phyloP scores from a whole-genome alignment of 208 protist species.

The Trypanosoma boissoni region DNA sequence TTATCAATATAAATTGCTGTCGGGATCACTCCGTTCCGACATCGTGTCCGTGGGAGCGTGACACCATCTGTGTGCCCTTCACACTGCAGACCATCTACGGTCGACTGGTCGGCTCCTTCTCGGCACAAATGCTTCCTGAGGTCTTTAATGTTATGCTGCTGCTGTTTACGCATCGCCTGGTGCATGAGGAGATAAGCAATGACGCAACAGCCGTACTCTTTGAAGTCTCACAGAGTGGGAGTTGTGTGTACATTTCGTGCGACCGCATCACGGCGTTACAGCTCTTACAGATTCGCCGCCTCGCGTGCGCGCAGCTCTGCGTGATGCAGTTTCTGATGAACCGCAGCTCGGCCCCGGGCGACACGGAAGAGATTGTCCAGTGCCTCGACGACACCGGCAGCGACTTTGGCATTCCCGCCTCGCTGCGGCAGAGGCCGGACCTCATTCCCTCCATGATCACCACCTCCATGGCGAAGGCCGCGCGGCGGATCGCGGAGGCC shows the following conservation, averaged over 20 bases:
- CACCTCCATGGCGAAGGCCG: slow-evolving; percentile 34
- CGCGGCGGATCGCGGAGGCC: slow-evolving; percentile 35
- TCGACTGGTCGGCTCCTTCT: slow-evolving; percentile 57
- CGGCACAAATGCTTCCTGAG: slow-evolving; percentile 47
- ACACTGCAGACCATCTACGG: slow-evolving; percentile 57
- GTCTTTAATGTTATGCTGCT: slow-evolving; percentile 67
- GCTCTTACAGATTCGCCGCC: slow-evolving; percentile 66
- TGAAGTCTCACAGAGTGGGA: slow-evolving; percentile 41
- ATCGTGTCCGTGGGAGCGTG: slow-evolving; percentile 52
- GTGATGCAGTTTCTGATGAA: slow-evolving; percentile 59
- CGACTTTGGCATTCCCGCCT: slow-evolving; percentile 69
- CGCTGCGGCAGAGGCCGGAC: slow-evolving; percentile 29
- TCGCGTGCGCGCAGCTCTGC: slow-evolving; percentile 61
- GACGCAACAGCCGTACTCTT: slow-evolving; percentile 30
- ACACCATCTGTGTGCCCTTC: slow-evolving; percentile 60
- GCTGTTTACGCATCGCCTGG: slow-evolving; percentile 45
- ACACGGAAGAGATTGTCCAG: slow-evolving; percentile 35
- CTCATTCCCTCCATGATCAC: slow-evolving; percentile 51
- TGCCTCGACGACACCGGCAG: slow-evolving; percentile 29
- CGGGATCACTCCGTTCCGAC: slow-evolving; percentile 61
- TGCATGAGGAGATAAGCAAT: slow-evolving; percentile 29
- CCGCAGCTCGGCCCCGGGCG: slow-evolving; percentile 28
- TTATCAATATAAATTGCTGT: slow-evolving; percentile 55
- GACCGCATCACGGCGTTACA: slow-evolving; percentile 57
- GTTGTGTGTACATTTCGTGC: slow-evolving; percentile 41